Conservation (phyloP, 2,329 filamentous ascomycete genomes). For the Fusarium agapanthi region DNA sequence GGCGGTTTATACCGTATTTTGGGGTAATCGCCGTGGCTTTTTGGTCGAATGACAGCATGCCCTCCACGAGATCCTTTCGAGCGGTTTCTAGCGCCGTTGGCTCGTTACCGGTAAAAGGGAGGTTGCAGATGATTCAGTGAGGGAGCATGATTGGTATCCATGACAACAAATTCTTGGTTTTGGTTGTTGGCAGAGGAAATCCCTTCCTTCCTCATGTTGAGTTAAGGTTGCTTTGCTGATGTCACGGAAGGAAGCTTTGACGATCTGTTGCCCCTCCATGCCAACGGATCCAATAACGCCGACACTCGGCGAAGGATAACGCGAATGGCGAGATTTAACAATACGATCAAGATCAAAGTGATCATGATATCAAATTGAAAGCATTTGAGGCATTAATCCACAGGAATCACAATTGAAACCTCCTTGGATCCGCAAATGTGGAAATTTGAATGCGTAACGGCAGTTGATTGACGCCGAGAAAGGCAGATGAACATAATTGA, state of each 20-base stretch:
- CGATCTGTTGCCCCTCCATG: conserved; percentile 12
- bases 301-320: conserved; percentile 39
- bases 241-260: conserved; percentile 12
- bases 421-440: not conserved
- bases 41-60: not conserved
- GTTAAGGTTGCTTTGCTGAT: not conserved
- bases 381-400: not conserved
- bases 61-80: conserved; percentile 40
- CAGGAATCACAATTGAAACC: not conserved
- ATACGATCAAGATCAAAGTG: not conserved
- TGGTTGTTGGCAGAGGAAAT: conserved; percentile 8
- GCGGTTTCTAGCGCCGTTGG: conserved; percentile 37
- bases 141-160: not conserved
- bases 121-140: conserved; percentile 25
- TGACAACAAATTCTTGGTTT: conserved; percentile 11
- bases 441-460: conserved; percentile 10
- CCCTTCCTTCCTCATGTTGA: not conserved
- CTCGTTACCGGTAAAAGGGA: conserved; percentile 40
- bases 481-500: conserved; percentile 8
- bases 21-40: conserved; percentile 3
- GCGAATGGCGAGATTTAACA: conserved; percentile 33
- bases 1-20: conserved; percentile 21
- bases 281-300: conserved; percentile 30
- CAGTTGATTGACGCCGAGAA: conserved; percentile 26
- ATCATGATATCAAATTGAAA: not conserved